phyloP scores from a whole-genome alignment of 176 grass and related monocot genomes.

The Avena eriantha region DNA sequence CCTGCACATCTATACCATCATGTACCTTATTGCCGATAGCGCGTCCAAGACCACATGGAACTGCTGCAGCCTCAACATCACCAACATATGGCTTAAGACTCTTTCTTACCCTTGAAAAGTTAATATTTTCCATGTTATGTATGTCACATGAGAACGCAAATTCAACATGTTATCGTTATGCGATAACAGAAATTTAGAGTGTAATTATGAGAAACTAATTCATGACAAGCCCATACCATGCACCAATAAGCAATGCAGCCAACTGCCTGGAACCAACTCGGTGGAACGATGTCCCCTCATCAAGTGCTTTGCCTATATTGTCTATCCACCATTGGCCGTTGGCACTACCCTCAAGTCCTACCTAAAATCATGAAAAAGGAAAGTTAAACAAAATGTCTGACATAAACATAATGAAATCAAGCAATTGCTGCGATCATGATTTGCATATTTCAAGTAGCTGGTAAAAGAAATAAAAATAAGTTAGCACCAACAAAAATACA shows the following conservation, averaged over 20 bases:
- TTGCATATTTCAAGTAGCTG: not conserved
- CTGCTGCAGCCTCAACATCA: slow-evolving; percentile 95
- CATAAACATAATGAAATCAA: slow-evolving; percentile 17
- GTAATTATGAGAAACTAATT: slow-evolving; percentile 35
- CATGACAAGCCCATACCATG: slow-evolving; percentile 68
- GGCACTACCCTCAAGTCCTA: slow-evolving; percentile 95
- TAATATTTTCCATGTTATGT: slow-evolving; percentile 45
- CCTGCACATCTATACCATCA: slow-evolving; percentile 25
- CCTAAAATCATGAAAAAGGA: slow-evolving; percentile 59
- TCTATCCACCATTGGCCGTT: slow-evolving; percentile 99
- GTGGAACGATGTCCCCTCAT: slow-evolving; percentile 82
- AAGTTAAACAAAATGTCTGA: slow-evolving; percentile 21
- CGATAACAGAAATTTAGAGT: slow-evolving; percentile 12
- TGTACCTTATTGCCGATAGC: slow-evolving; percentile 96
- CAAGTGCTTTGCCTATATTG: slow-evolving; percentile 86
- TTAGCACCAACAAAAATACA: slow-evolving; percentile 5
- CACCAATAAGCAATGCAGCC: slow-evolving; percentile 86
- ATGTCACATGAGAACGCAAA: slow-evolving; percentile 43
- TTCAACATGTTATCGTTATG: slow-evolving; percentile 31
- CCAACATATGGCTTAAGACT: slow-evolving; percentile 86
- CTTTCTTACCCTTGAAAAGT: slow-evolving; percentile 85
- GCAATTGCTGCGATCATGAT: not conserved
- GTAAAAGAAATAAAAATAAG: slow-evolving; percentile 19
- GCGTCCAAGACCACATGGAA: slow-evolving; percentile 92
- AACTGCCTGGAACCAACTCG: slow-evolving; percentile 98